Base-by-base conservation (phyloP, 495 filamentous ascomycete genomes). In the Tuber indicum region DNA sequence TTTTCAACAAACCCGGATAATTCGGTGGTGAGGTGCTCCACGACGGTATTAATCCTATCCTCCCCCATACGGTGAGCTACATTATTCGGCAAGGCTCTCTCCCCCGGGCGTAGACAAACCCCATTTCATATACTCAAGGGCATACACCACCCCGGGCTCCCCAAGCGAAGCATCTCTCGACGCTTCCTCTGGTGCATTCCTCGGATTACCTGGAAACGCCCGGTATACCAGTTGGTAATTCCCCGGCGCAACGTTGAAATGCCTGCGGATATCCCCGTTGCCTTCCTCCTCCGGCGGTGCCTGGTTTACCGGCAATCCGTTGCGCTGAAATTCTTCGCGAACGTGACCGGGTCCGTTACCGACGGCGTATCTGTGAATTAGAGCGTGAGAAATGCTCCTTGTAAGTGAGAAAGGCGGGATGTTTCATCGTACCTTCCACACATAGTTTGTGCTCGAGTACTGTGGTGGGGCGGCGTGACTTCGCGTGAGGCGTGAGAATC, bases 231-330 rank as follows among this genome's bases (percentile, higher is more conserved):
- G 88, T 71, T 96, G 94, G 82, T 93, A 86, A 81, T 92, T 92
- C 2, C 94, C 92, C 0, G 96, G 96, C 0, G 96, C 93, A 81
- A 99, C 96, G 83, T 99, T 99, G 85, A 96, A 97, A 72, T 88
- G 92, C 81, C 93, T 92, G 71, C 92, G 88, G 3, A 92, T 88
- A 44, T 90, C 89, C 10, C 52, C 52, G 3, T 52, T 52, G n/a
- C 17, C 47, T 8, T 19, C 26, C 39, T 90, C 89, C 77, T 97
- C 93, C 2, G 90, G 89, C 21, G 93, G 92, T 8, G 89, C 91
- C 70, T 96, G 91, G 74, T 92, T 88, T 10, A 94, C 91, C 14
- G 86, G 89, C 89, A 98, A 92, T 78, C 92, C 86, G 77, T 93
- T 87, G 73, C 92, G 86, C 83, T 91, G 86, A 23, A 98, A 86